Conservation (phyloP, 257 asterid genomes). For the Solanum sparsipilum region DNA sequence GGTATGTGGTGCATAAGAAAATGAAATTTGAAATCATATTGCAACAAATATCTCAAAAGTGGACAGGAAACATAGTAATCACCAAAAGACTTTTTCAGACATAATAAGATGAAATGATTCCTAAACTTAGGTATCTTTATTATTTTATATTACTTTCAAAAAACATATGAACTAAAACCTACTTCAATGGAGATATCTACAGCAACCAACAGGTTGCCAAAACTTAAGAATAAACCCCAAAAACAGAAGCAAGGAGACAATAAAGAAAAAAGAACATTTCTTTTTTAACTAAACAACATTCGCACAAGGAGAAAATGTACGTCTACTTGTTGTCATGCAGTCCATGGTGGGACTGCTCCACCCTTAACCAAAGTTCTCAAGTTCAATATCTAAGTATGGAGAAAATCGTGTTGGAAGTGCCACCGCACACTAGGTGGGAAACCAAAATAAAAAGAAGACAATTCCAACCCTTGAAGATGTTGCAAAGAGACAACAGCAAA, state of each 20-base stretch:
- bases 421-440: neutral
- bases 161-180: neutral
- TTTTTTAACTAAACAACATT: neutral
- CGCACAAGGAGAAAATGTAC: neutral
- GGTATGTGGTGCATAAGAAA: conserved; percentile 7
- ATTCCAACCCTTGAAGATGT: neutral
- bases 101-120: neutral
- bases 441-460: neutral
- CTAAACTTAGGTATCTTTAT: neutral
- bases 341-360: neutral
- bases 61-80: neutral
- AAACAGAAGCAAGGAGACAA: neutral
- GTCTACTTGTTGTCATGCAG: neutral
- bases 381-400: neutral
- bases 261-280: neutral
- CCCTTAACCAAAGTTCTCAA: neutral
- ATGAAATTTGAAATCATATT: conserved; percentile 15
- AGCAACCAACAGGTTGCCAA: neutral
- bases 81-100: neutral
- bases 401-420: neutral
- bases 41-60: conserved; percentile 6
- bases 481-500: neutral
- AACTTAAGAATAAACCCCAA: neutral
- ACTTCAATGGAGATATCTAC: neutral
- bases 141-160: neutral